These are phyloP conservation scores for Cordia subcordata DNA, from an alignment of 257 asterid genomes.

Conservation along the genomic window DNA sequence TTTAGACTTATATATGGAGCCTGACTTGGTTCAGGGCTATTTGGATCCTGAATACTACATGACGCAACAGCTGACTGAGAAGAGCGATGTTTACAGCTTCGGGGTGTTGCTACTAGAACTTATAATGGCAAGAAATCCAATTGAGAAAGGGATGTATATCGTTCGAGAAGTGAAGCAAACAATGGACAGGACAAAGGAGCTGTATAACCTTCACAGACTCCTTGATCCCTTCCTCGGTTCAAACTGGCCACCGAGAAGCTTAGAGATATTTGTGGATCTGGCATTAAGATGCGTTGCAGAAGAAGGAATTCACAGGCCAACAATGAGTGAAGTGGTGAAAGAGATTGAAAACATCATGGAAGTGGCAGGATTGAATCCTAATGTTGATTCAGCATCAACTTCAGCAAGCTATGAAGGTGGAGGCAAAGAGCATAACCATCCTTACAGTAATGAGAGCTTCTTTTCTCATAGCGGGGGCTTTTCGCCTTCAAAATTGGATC, in stretches of 20 bases:
- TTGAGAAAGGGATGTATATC: conserved; percentile 71
- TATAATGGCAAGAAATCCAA: conserved; percentile 59
- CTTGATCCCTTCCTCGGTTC: conserved; percentile 69
- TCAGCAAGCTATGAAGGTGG: conserved; percentile 59
- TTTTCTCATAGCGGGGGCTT: conserved; percentile 17
- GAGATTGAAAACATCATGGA: conserved; percentile 77
- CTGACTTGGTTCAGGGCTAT: conserved; percentile 53
- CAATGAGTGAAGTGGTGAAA: conserved; percentile 79
- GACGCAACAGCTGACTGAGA: conserved; percentile 78
- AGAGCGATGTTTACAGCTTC: conserved; percentile 89
- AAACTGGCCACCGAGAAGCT: conserved; percentile 35
- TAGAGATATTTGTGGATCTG: conserved; percentile 63
- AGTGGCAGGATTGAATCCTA: conserved; percentile 66
- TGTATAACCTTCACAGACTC: conserved; percentile 57
- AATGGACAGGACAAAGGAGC: conserved; percentile 54
- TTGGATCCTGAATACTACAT: conserved; percentile 96
- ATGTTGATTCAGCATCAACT: conserved; percentile 68
- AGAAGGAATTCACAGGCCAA: conserved; percentile 48
- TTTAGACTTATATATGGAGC: background rate
- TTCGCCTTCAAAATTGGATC: conserved; percentile 40
- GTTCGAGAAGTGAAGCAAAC: conserved; percentile 59
- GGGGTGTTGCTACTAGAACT: conserved; percentile 72
- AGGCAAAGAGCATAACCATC: conserved; percentile 46
- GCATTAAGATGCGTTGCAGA: conserved; percentile 69
- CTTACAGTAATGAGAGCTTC: conserved; percentile 63